Evolutionary conservation across 1,284 basidiomycete species (phyloP).

Genomic region (Cutaneotrichosporon arboriforme): DNA sequence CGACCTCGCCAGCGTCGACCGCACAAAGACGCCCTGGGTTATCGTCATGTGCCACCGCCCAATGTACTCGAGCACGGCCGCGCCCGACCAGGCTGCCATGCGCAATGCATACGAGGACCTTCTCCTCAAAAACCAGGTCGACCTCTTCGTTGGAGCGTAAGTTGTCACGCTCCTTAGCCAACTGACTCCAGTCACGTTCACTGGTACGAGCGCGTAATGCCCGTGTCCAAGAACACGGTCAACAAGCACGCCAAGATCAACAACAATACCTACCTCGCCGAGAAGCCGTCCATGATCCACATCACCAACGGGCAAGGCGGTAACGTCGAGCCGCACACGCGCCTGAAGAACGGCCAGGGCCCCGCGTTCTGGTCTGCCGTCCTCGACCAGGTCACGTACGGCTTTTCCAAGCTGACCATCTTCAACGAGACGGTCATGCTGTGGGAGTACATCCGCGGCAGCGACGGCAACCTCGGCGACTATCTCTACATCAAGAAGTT

Average conservation of each 20-base stretch:
- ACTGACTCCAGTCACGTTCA: constrained; percentile 40
- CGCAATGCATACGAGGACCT: constrained; percentile 40
- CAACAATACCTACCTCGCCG: constrained; percentile 30
- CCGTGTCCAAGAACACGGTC: constrained; percentile 33
- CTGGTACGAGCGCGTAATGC: constrained; percentile 42
- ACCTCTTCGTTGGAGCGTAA: constrained; percentile 26
- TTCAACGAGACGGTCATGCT: constrained; percentile 29
- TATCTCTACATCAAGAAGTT: constrained; percentile 22
- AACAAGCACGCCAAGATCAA: constrained; percentile 26
- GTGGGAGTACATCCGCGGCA: constrained; percentile 26
- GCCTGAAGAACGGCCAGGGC: constrained; percentile 13
- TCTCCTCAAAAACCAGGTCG: constrained; percentile 43
- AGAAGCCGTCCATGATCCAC: constrained; percentile 20
- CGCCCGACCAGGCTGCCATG: constrained; percentile 30
- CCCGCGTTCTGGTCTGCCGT: constrained; percentile 24
- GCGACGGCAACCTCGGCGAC: constrained; percentile 24
- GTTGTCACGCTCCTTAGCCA: not conserved
- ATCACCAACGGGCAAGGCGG: constrained; percentile 42
- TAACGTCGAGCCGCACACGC: constrained; percentile 39
- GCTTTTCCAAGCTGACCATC: constrained; percentile 34
- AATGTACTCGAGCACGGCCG: constrained; percentile 27
- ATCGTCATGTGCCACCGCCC: constrained; percentile 40
- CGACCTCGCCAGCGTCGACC: constrained; percentile 41
- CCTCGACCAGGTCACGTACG: constrained; percentile 31
- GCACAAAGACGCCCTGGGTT: constrained; percentile 45